These are phyloP conservation scores for Ophiostoma piceae DNA, from an alignment of 2,329 filamentous ascomycete genomes.

Conservation along the genomic window DNA sequence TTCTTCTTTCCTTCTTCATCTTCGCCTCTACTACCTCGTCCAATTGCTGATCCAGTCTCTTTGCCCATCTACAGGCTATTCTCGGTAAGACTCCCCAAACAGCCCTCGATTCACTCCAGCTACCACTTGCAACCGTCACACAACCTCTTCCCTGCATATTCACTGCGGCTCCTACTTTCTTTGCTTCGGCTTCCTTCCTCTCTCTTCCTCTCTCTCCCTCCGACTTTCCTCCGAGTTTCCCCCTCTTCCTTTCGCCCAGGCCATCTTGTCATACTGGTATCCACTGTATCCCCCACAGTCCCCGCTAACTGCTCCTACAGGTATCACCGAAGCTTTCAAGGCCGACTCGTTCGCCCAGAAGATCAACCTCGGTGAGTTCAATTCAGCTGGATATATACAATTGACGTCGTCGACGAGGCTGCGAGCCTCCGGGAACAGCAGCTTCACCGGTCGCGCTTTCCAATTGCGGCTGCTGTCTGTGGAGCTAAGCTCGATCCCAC, in stretches of 20 bases:
- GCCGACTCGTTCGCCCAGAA: constrained; percentile 88
- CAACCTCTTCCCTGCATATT: not conserved
- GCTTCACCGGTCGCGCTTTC: constrained; percentile 3
- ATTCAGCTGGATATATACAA: too few relatives aligned
- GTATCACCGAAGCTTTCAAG: constrained; percentile 98
- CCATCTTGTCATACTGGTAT: not conserved
- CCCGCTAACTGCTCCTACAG: constrained; percentile 38
- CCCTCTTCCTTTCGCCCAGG: constrained; percentile 12
- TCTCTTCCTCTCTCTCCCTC: not conserved
- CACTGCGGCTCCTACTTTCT: not conserved
- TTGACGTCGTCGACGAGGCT: not conserved
- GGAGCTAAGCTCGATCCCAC: constrained; percentile 15
- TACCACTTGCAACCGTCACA: not conserved
- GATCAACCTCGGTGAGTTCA: constrained; percentile 78
- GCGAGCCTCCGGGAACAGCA: not conserved
- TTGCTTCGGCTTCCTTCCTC: not conserved
- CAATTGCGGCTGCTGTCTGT: constrained; percentile 15
- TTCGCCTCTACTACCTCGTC: not conserved
- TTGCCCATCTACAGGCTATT: constrained; percentile 22
- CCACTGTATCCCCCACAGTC: constrained; percentile 13
- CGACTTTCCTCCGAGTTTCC: not conserved
- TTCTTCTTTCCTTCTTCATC: not conserved
- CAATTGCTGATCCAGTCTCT: constrained; percentile 18
- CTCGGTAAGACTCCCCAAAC: constrained; percentile 21
- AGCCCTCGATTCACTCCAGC: not conserved